A percentile compares a stretch with the other conserved stretches of the same genome.
Evolutionary conservation across 78 protist species (phyloP).

Genomic region (Cavenderia fasciculata): DNA sequence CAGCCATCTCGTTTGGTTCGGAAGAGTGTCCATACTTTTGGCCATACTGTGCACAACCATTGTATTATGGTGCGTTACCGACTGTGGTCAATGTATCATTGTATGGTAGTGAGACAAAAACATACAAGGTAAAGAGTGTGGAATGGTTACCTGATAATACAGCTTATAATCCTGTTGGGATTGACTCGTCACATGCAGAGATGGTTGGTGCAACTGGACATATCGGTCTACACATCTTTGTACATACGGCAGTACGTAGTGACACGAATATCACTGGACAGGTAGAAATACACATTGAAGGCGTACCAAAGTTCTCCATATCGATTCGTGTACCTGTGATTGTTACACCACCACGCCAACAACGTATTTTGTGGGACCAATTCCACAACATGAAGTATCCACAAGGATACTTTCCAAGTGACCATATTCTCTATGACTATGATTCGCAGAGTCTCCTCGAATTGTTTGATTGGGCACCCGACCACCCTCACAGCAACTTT

Average conservation of each 20-base stretch:
- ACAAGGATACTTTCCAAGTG: constrained; percentile 92
- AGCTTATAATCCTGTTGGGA: constrained; percentile 60
- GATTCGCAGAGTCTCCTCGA: constrained; percentile 82
- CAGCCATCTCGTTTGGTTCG: constrained; percentile 70
- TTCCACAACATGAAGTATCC: constrained; percentile 93
- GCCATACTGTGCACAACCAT: constrained; percentile 95
- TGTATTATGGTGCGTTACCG: constrained; percentile 79
- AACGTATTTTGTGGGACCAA: constrained; percentile 93
- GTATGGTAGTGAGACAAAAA: constrained; percentile 76
- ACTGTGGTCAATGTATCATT: constrained; percentile 81
- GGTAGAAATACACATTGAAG: constrained; percentile 24
- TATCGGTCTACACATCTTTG: constrained; percentile 76
- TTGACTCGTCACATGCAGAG: neutral
- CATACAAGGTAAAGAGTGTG: constrained; percentile 18
- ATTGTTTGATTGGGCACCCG: constrained; percentile 97
- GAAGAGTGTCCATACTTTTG: constrained; percentile 88
- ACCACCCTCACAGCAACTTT: constrained; percentile 95
- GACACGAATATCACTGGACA: constrained; percentile 69
- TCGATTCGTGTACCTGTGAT: constrained; percentile 23
- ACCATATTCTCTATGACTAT: constrained; percentile 16
- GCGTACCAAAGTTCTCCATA: neutral
- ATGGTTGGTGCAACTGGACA: constrained; percentile 92
- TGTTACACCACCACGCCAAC: constrained; percentile 88
- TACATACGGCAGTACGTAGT: constrained; percentile 1
- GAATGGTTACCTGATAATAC: constrained; percentile 37